Base-by-base conservation (phyloP, 2,329 filamentous ascomycete species). In the Monosporascus sp. region DNA sequence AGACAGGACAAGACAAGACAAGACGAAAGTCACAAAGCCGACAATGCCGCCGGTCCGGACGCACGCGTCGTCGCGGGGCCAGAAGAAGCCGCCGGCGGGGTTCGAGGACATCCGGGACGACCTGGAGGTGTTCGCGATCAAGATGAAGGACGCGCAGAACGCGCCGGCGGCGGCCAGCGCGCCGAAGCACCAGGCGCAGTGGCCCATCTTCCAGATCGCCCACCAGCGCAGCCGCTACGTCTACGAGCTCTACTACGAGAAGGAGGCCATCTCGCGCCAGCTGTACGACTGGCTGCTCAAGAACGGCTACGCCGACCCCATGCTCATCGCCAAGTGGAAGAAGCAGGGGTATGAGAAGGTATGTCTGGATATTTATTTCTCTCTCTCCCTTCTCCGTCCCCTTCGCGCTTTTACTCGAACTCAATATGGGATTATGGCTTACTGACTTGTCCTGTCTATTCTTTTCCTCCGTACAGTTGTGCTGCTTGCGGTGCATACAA, bases 321-420 rank as follows among this genome's bases (percentile, higher is more conserved):
- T 92, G 76, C 76, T 99, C 67, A 97, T 99, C 67, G 94, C 94
- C 15, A 99, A 99, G 76, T 99, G 94, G 94, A 99, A 99, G 83
- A 99, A 99, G 77, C 89, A 95, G 66, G 94, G 94, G 17, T 99
- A 99, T 66, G 94, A 99, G 73, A 97, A 97, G 85, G 89, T 90
- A 70, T 49, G 78, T 70, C 24, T 18, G 18, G 45, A 14, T 56
- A n/a, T n/a, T n/a, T n/a, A n/a, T n/a, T n/a, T n/a, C n/a, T 48
- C 24, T 18, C 37, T 1, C 25, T 31, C 14, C 31, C 41, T 17
- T 25, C 20, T 27, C 15, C 18, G 2, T 37, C n/a, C 2, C 39
- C 22, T 24, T 27, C 38, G 11, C 9, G 31, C 31, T 34, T 34
- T 34, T 14, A 2, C 3, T 34, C 31, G 9, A 11, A 34, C 31